phyloP scores from a whole-genome alignment of 2,329 filamentous ascomycete genomes.

The Pseudogymnoascus sp. region DNA sequence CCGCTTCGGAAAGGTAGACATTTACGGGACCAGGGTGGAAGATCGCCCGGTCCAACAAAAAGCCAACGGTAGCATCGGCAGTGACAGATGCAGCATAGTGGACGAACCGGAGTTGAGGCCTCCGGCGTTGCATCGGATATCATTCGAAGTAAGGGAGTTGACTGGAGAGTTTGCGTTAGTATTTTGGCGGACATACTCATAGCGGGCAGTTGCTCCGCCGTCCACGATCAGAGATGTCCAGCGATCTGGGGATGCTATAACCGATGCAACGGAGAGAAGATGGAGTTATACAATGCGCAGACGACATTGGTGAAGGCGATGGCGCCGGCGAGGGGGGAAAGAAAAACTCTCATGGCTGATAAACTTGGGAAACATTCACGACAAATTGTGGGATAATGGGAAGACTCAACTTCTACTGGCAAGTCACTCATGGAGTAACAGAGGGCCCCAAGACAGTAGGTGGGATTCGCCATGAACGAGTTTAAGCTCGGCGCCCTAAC shows the following conservation, averaged over 20 bases:
- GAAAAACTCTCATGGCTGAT: background rate
- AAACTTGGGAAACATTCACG: constrained; percentile 11
- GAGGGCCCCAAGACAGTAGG: background rate
- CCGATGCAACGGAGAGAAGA: background rate
- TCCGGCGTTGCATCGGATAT: constrained; percentile 38
- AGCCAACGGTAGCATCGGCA: constrained; percentile 35
- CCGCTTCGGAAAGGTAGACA: constrained; percentile 38
- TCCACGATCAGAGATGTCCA: constrained; percentile 18
- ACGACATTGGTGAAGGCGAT: background rate
- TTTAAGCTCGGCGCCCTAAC: background rate
- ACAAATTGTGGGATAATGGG: background rate
- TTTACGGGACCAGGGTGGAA: constrained; percentile 37
- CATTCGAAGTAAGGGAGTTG: constrained; percentile 38
- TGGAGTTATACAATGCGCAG: background rate
- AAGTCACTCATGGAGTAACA: background rate
- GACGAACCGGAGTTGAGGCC: constrained; percentile 29
- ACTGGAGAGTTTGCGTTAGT: constrained; percentile 42
- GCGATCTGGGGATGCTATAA: constrained; percentile 2
- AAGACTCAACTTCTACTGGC: background rate
- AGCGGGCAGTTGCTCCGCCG: constrained; percentile 39
- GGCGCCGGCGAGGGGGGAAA: background rate
- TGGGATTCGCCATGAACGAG: background rate
- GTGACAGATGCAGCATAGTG: constrained; percentile 38
- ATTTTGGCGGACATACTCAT: constrained; percentile 40
- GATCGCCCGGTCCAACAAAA: constrained; percentile 41